phyloP scores from a whole-genome alignment of 2,329 filamentous ascomycete genomes.

The Aspergillus arachidicola region DNA sequence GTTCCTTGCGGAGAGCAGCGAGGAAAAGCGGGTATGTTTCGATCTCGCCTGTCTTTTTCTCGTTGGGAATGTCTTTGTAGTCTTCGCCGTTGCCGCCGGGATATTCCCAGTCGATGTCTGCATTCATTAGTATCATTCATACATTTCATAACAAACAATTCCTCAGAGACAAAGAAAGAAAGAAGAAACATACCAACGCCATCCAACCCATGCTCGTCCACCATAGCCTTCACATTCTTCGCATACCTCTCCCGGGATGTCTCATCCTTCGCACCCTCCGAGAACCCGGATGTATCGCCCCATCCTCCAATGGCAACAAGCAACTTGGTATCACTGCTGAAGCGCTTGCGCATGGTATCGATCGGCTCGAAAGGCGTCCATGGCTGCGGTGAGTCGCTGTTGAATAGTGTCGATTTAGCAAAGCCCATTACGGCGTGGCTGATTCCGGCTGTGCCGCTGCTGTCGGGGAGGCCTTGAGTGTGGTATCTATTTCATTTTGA shows the following conservation, averaged over 20 bases:
- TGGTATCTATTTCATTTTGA: constrained; percentile 42
- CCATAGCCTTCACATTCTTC: constrained; percentile 64
- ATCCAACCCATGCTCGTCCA: constrained; percentile 65
- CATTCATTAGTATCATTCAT: constrained; percentile 6
- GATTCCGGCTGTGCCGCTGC: constrained; percentile 45
- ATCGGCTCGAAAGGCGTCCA: constrained; percentile 60
- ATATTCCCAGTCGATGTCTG: constrained; percentile 70
- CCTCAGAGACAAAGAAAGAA: background rate
- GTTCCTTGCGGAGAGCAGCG: constrained; percentile 57
- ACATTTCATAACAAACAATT: too few species aligned
- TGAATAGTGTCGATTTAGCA: constrained; percentile 55
- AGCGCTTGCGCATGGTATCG: constrained; percentile 55
- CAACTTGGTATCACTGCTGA: constrained; percentile 60
- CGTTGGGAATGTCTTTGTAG: constrained; percentile 66
- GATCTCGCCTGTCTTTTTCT: constrained; percentile 61
- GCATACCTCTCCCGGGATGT: constrained; percentile 61
- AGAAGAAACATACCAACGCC: constrained; percentile 55
- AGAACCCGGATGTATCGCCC: constrained; percentile 69
- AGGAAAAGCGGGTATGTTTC: constrained; percentile 64
- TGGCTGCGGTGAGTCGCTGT: constrained; percentile 43
- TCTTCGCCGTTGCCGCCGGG: constrained; percentile 67
- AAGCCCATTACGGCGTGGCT: constrained; percentile 61
- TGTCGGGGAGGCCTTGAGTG: constrained; percentile 36
- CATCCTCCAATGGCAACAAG: constrained; percentile 75
- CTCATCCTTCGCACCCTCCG: constrained; percentile 56